phyloP scores from a whole-genome alignment of 495 filamentous ascomycete genomes.

The Penicillium bovifimosum region DNA sequence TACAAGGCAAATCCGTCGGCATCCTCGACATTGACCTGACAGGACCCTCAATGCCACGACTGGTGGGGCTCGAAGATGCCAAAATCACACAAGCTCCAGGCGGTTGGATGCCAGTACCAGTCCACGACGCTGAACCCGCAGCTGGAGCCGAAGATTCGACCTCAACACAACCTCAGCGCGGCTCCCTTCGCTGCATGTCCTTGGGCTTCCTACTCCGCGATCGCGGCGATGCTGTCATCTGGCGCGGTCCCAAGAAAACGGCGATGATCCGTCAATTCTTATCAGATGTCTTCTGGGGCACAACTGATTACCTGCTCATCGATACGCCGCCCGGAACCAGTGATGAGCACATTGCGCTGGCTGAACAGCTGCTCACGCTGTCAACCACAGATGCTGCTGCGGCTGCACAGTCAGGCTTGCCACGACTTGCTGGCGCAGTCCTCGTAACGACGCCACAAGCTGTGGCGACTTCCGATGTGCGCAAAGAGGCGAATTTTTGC shows the following conservation, averaged over 20 bases:
- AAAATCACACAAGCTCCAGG: conserved; percentile 85
- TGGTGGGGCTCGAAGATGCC: conserved; percentile 80
- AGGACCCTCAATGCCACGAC: conserved; percentile 89
- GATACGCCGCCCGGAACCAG: conserved; percentile 96
- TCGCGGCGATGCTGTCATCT: conserved; percentile 86
- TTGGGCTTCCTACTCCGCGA: conserved; percentile 83
- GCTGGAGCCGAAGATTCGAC: conserved; percentile 1
- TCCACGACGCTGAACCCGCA: conserved; percentile 50
- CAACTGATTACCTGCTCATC: conserved; percentile 82
- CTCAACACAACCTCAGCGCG: conserved; percentile 26
- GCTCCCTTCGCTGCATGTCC: conserved; percentile 82
- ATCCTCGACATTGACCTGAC: conserved; percentile 96
- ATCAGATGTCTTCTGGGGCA: conserved; percentile 85
- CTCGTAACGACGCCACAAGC: conserved; percentile 96
- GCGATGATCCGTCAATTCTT: conserved; percentile 98
- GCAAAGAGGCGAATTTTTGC: conserved; percentile 96
- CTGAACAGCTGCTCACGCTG: conserved; percentile 68
- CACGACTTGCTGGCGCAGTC: conserved; percentile 71
- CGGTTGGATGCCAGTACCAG: conserved; percentile 84
- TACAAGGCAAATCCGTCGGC: conserved; percentile 79
- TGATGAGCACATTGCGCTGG: conserved; percentile 94
- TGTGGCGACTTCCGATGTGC: conserved; percentile 85
- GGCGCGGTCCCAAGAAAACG: conserved; percentile 97
- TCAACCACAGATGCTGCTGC: conserved; percentile 30
- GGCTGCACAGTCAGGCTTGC: conserved; percentile 20